These are phyloP conservation scores for Ophiocordyceps robertsii DNA, from an alignment of 2,329 filamentous ascomycete species.

Conservation along the genomic window DNA sequence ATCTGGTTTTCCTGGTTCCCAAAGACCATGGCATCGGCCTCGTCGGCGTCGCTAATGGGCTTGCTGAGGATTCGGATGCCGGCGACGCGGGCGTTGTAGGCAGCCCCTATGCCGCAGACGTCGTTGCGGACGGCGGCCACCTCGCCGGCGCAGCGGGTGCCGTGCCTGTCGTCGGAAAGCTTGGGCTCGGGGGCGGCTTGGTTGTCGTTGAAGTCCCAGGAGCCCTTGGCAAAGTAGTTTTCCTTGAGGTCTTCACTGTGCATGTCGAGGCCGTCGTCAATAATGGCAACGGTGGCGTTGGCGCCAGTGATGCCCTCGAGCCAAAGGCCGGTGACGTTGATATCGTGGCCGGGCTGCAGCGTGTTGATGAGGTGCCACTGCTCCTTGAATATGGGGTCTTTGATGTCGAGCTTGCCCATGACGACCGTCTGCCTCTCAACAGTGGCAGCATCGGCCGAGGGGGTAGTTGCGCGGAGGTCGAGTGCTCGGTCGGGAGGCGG, in stretches of 20 bases:
- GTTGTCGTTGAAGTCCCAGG: slow-evolving; percentile 92
- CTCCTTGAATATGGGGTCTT: slow-evolving; percentile 80
- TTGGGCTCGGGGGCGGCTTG: slow-evolving; percentile 64
- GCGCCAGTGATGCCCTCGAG: slow-evolving; percentile 78
- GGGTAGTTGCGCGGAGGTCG: slow-evolving; percentile 4
- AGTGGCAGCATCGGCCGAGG: slow-evolving; percentile 22
- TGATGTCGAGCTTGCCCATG: slow-evolving; percentile 55
- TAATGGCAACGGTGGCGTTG: slow-evolving; percentile 80
- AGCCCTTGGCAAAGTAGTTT: slow-evolving; percentile 89
- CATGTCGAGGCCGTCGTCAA: slow-evolving; percentile 95
- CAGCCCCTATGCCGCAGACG: slow-evolving; percentile 89
- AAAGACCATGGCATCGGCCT: slow-evolving; percentile 87
- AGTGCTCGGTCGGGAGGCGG: slow-evolving; percentile 18
- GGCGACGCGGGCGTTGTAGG: slow-evolving; percentile 80
- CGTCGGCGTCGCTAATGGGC: slow-evolving; percentile 80
- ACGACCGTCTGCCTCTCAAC: slow-evolving; percentile 46
- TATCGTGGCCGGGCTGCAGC: slow-evolving; percentile 68
- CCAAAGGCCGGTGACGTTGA: slow-evolving; percentile 96
- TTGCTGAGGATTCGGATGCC: slow-evolving; percentile 89
- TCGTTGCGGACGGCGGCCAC: slow-evolving; percentile 85
- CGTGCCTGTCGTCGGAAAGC: slow-evolving; percentile 77
- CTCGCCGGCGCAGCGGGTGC: slow-evolving; percentile 89
- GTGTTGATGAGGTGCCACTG: slow-evolving; percentile 95
- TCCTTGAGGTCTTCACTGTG: slow-evolving; percentile 81
- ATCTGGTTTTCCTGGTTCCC: slow-evolving; percentile 86